Conservation (phyloP, 768 basidiomycete species). For the Termitomyces sp. region DNA sequence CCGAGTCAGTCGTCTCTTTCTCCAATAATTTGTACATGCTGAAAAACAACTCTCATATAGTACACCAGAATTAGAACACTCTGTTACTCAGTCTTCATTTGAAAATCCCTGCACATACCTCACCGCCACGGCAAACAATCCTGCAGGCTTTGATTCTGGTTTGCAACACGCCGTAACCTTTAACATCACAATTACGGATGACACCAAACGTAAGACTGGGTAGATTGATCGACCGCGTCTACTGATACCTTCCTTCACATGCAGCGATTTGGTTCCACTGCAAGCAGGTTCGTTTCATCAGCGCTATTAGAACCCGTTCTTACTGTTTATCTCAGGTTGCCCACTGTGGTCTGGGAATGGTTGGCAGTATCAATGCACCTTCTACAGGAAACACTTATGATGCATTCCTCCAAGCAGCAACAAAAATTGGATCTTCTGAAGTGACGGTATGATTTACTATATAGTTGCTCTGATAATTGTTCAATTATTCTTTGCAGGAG, state of each 20-base stretch:
- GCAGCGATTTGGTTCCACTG: slow-evolving; percentile 56
- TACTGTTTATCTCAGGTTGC: not conserved
- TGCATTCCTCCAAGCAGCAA: slow-evolving; percentile 34
- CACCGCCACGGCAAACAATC: slow-evolving; percentile 25
- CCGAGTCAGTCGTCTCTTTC: slow-evolving; percentile 27
- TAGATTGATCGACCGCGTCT: not conserved
- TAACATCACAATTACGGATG: slow-evolving; percentile 42
- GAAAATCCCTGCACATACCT: slow-evolving; percentile 46
- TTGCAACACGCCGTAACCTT: slow-evolving; percentile 33
- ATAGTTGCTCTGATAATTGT: not conserved
- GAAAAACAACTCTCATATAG: slow-evolving; percentile 20
- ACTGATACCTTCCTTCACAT: not conserved
- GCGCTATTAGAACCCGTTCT: not conserved
- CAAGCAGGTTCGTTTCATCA: slow-evolving; percentile 27
- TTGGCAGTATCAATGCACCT: slow-evolving; percentile 47
- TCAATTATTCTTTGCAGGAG: slow-evolving; percentile 20
- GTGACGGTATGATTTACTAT: slow-evolving; percentile 18
- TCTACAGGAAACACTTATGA: slow-evolving; percentile 35
- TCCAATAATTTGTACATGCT: not conserved
- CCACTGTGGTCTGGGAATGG: slow-evolving; percentile 52
- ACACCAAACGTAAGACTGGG: slow-evolving; percentile 34
- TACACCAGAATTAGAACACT: slow-evolving; percentile 33
- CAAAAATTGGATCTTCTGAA: slow-evolving; percentile 28
- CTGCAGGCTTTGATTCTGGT: slow-evolving; percentile 53
- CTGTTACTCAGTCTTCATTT: slow-evolving; percentile 55